A percentile compares a stretch with the other conserved stretches of the same genome.
Conservation (phyloP, 164 flowering plant species). For the Tetracentron sinense region DNA sequence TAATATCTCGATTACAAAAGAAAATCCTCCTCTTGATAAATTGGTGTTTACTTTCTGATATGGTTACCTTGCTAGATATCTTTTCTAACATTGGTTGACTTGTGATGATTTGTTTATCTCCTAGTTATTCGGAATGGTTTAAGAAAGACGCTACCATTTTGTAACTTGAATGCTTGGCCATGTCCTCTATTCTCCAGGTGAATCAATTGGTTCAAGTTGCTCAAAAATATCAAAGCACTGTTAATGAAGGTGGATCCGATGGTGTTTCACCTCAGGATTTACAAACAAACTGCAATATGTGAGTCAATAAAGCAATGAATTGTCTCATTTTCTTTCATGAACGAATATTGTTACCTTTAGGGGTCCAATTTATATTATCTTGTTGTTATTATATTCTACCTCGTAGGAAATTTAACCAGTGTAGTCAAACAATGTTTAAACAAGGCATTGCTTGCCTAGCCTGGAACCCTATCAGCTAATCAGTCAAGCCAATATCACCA, state of each 20-base stretch:
- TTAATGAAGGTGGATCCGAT: constrained; percentile 25
- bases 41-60: too few species aligned
- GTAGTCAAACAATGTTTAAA: too few species aligned
- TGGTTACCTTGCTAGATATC: too few species aligned
- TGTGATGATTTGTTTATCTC: too few species aligned
- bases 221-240: constrained; percentile 32
- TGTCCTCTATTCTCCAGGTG: constrained; percentile 26
- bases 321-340: background rate
- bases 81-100: too few species aligned
- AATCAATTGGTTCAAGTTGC: constrained; percentile 36
- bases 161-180: background rate
- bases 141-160: too few species aligned
- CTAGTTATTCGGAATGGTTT: too few species aligned
- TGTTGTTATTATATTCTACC: background rate
- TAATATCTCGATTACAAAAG: too few species aligned
- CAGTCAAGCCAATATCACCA: too few species aligned
- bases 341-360: background rate
- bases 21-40: too few species aligned
- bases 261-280: constrained; percentile 30
- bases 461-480: too few species aligned
- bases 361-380: background rate
- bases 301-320: constrained; percentile 12
- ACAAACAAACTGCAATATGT: constrained; percentile 32
- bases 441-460: too few species aligned
- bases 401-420: background rate